Evolutionary conservation across 192 early-diverging fungal species (phyloP).

Genomic region (Helicostylum pulchrum): DNA sequence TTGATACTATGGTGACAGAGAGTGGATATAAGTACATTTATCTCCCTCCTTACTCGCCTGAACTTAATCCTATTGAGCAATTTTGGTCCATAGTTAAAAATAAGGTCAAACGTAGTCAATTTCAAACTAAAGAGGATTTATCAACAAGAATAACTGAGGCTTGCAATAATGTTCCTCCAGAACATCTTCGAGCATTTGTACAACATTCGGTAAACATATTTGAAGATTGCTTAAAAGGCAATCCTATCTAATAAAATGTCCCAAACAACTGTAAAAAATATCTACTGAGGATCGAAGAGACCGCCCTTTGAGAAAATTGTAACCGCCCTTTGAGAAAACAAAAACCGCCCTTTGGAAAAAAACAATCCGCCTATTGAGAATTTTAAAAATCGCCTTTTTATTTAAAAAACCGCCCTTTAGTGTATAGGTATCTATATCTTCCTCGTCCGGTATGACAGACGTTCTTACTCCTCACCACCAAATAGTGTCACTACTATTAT

Average conservation of each 20-base stretch:
- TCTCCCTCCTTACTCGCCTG: slow-evolving; percentile 21
- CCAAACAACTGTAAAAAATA: slow-evolving; percentile 6
- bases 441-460: no score
- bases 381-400: no score
- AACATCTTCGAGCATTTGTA: slow-evolving; percentile 11
- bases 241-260: slow-evolving; percentile 8
- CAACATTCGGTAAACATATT: slow-evolving; percentile 7
- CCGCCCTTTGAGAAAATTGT: not conserved
- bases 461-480: no score
- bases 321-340: not conserved
- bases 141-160: slow-evolving; percentile 9
- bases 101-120: slow-evolving; percentile 9
- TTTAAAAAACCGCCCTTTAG: no score
- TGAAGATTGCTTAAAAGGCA: slow-evolving; percentile 5
- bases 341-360: no score
- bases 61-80: slow-evolving; percentile 24
- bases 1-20: slow-evolving; percentile 7
- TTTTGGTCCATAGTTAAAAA: slow-evolving; percentile 27
- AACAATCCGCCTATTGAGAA: no score
- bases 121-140: slow-evolving; percentile 7
- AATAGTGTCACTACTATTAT: no score
- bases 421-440: no score
- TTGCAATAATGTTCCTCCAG: slow-evolving; percentile 6
- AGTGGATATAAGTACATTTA: slow-evolving; percentile 14
- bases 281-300: slow-evolving; percentile 7